Base-by-base conservation (phyloP, 257 asterid genomes). In the Handroanthus guayacan region DNA sequence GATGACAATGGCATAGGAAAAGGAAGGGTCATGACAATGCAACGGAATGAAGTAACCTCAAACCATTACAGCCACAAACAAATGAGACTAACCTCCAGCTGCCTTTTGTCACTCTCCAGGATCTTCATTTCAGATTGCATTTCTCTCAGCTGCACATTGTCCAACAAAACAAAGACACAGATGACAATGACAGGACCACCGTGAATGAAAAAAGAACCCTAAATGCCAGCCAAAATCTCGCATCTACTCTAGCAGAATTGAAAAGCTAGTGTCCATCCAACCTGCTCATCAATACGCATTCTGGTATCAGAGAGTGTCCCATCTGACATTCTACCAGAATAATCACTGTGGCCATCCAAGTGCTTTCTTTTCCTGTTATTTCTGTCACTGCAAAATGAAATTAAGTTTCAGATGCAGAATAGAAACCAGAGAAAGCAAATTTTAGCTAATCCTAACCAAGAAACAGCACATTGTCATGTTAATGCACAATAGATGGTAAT, bases 51-150 rank as follows among this genome's bases (percentile, higher is more conserved):
- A 17, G 9, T 2, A 63, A 39, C 66, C 39, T 17, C 25, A 54
- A 67, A 43, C 55, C 10, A 62, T 75, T 61, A 71, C 50, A 72
- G 41, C 62, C 10, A 43, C 70, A 71, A 74, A 50, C 47, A 79
- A 39, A 64, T 38, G 8, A 80, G 62, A 86, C 93, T 79, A 84
- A 95, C 99, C 99, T 92, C 93, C 73, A 92, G 84, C 87, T 80
- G 80, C 48, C 69, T 83, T 76, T 87, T 92, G 78, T 88, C 88
- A 9, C 71, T 85, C 75, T 87, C 94, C 84, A 95, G 84, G 75
- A 66, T 71, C 77, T 86, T 77, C 58, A 92, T 80, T 75, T 92
- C 96, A 47, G 92, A 85, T 44, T 80, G 85, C 75, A 86, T 61
- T 81, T 89, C 91, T 78, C 88, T 87, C 79, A 92, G 80, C 99